These are phyloP conservation scores for Fusarium sp. DNA, from an alignment of 2,329 filamentous ascomycete genomes.

Conservation along the genomic window DNA sequence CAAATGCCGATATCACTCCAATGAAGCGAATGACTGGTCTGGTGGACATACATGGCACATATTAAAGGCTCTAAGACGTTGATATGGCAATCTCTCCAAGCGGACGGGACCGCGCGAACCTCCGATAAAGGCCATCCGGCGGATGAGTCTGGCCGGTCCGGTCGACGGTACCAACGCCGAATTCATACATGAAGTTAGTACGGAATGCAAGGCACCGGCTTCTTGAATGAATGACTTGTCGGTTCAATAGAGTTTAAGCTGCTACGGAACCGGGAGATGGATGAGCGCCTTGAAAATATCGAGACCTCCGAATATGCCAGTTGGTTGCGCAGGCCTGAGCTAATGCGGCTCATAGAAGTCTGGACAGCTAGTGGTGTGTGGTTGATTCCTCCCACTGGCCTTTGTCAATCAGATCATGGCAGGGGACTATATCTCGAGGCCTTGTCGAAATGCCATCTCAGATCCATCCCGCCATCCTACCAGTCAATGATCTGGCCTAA, in stretches of 20 bases:
- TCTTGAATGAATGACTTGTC: not conserved
- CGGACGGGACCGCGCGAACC: slow-evolving; percentile 39
- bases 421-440: slow-evolving; percentile 5
- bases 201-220: slow-evolving; percentile 28
- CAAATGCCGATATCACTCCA: not conserved
- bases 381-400: not conserved
- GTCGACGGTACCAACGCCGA: slow-evolving; percentile 17
- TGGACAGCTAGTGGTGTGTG: slow-evolving; percentile 5
- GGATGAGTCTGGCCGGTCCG: slow-evolving; percentile 39
- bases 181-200: slow-evolving; percentile 9
- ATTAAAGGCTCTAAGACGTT: slow-evolving; percentile 17
- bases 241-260: slow-evolving; percentile 4
- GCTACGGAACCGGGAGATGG: not conserved
- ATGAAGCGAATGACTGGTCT: slow-evolving; percentile 3
- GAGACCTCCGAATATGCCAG: slow-evolving; percentile 8
- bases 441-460: slow-evolving; percentile 15
- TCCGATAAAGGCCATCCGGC: slow-evolving; percentile 36
- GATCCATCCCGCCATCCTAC: slow-evolving; percentile 22
- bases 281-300: slow-evolving; percentile 13
- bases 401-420: slow-evolving; percentile 18
- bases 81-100: slow-evolving; percentile 28
- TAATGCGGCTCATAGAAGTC: slow-evolving; percentile 2
- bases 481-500: not conserved
- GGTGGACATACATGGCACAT: slow-evolving; percentile 35
- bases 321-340: not conserved